Conservation (phyloP, 2,329 filamentous ascomycete species). For the Dissoconium aciculare region DNA sequence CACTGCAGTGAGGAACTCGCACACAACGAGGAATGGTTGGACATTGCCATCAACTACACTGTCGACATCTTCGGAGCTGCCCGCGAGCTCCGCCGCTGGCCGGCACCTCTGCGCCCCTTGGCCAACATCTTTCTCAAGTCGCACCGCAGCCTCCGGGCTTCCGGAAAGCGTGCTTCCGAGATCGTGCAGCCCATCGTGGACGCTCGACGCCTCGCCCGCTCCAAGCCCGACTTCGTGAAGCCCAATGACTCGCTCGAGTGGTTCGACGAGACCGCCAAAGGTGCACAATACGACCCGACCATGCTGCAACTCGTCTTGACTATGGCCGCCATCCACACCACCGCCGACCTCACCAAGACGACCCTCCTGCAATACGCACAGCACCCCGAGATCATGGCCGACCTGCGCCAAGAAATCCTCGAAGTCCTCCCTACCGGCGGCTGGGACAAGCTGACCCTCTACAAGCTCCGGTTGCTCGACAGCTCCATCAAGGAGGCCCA, state of each 20-base stretch:
- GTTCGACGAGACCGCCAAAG: background rate
- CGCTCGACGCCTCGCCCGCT: background rate
- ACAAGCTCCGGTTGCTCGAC: slow-evolving; percentile 1
- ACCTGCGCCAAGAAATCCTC: background rate
- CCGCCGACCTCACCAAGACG: background rate
- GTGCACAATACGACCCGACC: background rate
- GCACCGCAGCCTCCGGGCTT: background rate
- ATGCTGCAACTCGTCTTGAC: slow-evolving; percentile 1
- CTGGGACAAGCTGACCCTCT: background rate
- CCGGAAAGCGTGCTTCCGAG: background rate
- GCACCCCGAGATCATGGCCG: background rate
- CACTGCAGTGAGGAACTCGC: background rate
- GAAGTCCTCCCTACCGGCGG: background rate
- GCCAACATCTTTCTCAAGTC: slow-evolving; percentile 1
- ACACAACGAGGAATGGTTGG: background rate
- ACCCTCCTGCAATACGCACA: background rate
- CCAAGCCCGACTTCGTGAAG: background rate
- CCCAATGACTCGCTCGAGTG: background rate
- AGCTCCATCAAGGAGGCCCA: background rate
- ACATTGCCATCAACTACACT: background rate
- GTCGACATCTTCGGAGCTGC: background rate
- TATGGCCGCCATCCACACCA: slow-evolving; percentile 1
- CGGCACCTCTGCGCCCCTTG: background rate
- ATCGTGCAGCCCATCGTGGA: background rate
- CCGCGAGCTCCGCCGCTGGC: background rate